Evolutionary conservation across 345 rosid genomes (phyloP), one percentile per base, ranked within the genome.

Genomic region (Salix brachista): DNA sequence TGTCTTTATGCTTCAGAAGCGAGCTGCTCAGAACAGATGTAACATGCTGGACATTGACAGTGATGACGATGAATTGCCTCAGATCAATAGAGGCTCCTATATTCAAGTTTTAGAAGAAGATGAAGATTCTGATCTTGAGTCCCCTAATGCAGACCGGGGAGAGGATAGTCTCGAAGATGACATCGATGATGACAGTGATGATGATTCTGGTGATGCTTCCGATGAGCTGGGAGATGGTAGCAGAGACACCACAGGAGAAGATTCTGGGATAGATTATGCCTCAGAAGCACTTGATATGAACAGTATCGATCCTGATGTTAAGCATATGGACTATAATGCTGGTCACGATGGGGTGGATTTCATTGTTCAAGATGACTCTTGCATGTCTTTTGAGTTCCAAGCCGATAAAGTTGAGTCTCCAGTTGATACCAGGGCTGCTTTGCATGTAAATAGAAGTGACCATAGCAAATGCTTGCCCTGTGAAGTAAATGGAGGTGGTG

Each of bases 1-100:
- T 70, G 92, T 93, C 26, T 92, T 90, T 76, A 81, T 92, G 82
- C 86, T 92, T 37, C 80, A 82, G 72, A 79, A 85, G 71, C 86
- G 92, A 50, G 96, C 91, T 76, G 76, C 76, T 26, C 97, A 92
- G 85, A 92, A 92, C 86, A 86, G 92, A 66, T 83, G 80, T 28
- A 74, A 76, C 60, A 73, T 78, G 0, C 52, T 85, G 78, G 86
- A 90, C 67, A 72, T 87, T 50, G 97, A 93, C 74, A 93, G 96
- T 37, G 96, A 92, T 81, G 92, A 92, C 56, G 97, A 92, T 78
- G 94, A 90, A 65, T 88, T 90, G 89, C 91, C 85, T 71, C 85
- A 70, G 42, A 74, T 78, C 62, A 72, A 80, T 58, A 80, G 78
- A 44, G 70, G 75, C 39, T 25, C 82, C 32, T 70, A 37, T 48